These are phyloP conservation scores for Fusarium staphyleae DNA, from an alignment of 2,329 filamentous ascomycete genomes.

Conservation along the genomic window DNA sequence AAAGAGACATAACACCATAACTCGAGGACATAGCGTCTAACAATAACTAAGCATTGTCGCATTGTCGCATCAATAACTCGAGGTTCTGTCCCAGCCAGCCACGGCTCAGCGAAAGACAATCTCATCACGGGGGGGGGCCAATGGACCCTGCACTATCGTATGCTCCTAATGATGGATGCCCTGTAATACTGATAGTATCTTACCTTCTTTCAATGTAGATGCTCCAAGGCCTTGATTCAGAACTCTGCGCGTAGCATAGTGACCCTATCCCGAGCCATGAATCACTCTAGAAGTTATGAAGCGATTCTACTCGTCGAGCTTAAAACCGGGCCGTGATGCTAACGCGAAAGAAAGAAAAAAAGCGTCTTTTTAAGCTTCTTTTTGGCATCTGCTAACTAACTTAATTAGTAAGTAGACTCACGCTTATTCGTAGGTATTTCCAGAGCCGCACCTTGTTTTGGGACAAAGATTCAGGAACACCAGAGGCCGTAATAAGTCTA, in stretches of 20 bases:
- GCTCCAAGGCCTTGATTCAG: not conserved
- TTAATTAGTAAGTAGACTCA: slow-evolving; percentile 1
- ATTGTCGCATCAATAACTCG: too few species aligned
- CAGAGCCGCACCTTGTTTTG: slow-evolving; percentile 18
- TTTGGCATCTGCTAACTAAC: slow-evolving; percentile 15
- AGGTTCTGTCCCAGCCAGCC: slow-evolving; percentile 22
- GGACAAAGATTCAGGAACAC: not conserved
- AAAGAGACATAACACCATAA: too few species aligned
- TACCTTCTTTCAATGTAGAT: too few species aligned
- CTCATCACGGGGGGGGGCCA: too few species aligned
- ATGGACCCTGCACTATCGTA: too few species aligned
- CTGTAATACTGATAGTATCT: too few species aligned
- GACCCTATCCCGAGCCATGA: not conserved
- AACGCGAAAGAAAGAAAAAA: not conserved
- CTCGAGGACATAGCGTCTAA: too few species aligned
- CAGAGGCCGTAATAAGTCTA: too few species aligned
- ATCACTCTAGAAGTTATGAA: not conserved
- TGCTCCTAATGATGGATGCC: not conserved
- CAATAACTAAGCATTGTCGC: too few species aligned
- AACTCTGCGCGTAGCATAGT: not conserved
- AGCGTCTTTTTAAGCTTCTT: slow-evolving; percentile 32
- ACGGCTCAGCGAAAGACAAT: slow-evolving; percentile 7
- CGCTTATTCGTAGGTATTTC: slow-evolving; percentile 4
- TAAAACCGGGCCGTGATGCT: not conserved
- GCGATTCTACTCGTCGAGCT: not conserved